phyloP scores from a whole-genome alignment of 306 rosid genomes.

The Albizia julibrissin region DNA sequence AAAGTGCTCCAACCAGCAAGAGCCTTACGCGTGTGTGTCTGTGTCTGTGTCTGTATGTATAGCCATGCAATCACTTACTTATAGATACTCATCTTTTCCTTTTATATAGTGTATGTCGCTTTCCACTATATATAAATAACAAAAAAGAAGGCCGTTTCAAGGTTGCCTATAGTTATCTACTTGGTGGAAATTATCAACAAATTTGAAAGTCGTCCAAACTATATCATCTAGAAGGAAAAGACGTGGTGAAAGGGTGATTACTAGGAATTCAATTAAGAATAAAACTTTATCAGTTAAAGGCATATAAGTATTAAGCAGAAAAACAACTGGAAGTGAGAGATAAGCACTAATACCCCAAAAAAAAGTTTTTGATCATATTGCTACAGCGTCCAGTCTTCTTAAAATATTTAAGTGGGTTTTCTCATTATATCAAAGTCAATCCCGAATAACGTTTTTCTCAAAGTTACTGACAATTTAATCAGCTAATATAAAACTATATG shows the following conservation, averaged over 20 bases:
- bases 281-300: neutral
- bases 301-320: neutral
- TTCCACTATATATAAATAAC: neutral
- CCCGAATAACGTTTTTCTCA: neutral
- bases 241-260: neutral
- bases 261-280: neutral
- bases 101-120: neutral
- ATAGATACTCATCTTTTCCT: neutral
- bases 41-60: too few relatives aligned
- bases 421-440: neutral
- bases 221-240: neutral
- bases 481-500: neutral
- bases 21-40: neutral
- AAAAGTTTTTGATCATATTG: neutral
- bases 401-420: neutral
- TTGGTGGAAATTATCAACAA: neutral
- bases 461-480: too few relatives aligned
- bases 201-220: neutral
- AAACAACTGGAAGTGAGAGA: neutral
- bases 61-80: neutral
- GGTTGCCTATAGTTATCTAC: neutral
- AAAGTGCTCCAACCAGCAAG: too few relatives aligned
- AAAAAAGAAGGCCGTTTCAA: neutral
- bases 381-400: neutral
- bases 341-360: neutral